phyloP scores from a whole-genome alignment of 2,329 filamentous ascomycete species.

The Colletotrichum trifolii region DNA sequence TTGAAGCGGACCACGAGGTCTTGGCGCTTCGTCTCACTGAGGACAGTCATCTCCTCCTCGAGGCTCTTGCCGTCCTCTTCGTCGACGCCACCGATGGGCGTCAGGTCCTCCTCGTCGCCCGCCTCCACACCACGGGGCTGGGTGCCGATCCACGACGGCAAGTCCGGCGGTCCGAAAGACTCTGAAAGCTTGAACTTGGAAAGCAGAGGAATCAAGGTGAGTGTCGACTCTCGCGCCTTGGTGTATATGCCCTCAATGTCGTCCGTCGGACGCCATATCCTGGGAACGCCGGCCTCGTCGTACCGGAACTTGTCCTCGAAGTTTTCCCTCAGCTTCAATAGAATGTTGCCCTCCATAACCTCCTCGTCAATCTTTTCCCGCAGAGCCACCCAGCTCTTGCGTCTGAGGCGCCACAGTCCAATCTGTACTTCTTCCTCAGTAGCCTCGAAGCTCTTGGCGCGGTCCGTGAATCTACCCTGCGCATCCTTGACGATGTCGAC shows the following conservation, averaged over 20 bases:
- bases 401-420: conserved; percentile 89
- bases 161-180: conserved; percentile 81
- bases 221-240: conserved; percentile 88
- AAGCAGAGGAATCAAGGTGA: conserved; percentile 89
- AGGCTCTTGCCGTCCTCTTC: conserved; percentile 94
- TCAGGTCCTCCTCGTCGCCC: conserved; percentile 89
- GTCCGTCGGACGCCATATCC: conserved; percentile 96
- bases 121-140: conserved; percentile 79
- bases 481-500: conserved; percentile 85
- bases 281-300: conserved; percentile 91
- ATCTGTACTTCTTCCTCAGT: conserved; percentile 91
- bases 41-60: conserved; percentile 96
- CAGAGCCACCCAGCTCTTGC: conserved; percentile 94
- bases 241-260: conserved; percentile 98
- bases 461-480: conserved; percentile 84
- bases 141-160: conserved; percentile 84
- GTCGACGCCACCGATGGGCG: conserved; percentile 91
- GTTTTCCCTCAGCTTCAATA: conserved; percentile 95
- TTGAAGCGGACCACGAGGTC: conserved; percentile 96
- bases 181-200: conserved; percentile 83
- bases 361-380: conserved; percentile 94
- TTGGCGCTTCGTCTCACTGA: conserved; percentile 89
- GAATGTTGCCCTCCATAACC: conserved; percentile 95
- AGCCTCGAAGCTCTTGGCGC: conserved; percentile 93
- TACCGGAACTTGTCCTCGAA: conserved; percentile 99